A percentile compares a stretch with the other conserved stretches of the same genome.
phyloP scores from a whole-genome alignment of 2,329 filamentous ascomycete species.

The Botrytis elliptica region DNA sequence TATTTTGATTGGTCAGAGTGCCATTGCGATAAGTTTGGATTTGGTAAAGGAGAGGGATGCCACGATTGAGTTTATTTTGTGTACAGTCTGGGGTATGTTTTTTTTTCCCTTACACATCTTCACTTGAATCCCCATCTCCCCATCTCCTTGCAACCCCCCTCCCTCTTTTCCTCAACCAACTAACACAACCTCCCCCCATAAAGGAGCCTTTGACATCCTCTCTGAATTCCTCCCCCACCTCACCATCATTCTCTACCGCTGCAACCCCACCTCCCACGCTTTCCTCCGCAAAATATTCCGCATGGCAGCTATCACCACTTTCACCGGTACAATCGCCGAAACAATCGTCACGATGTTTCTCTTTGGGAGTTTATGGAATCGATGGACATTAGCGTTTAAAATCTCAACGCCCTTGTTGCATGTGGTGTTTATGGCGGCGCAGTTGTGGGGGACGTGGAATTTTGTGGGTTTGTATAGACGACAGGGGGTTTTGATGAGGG shows the following conservation, averaged over 20 bases:
- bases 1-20: constrained; percentile 43
- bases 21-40: constrained; percentile 42
- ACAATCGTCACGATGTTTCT: constrained; percentile 47
- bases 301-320: constrained; percentile 41
- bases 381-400: constrained; percentile 46
- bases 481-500: not conserved
- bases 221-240: constrained; percentile 48
- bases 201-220: constrained; percentile 48
- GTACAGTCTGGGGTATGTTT: constrained; percentile 36
- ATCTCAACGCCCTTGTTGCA: constrained; percentile 46
- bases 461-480: constrained; percentile 32
- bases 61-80: constrained; percentile 37
- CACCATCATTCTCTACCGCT: constrained; percentile 47
- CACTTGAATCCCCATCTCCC: not conserved
- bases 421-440: constrained; percentile 43
- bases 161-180: constrained; percentile 22
- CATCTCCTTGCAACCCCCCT: not conserved
- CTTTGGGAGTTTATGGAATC: constrained; percentile 44
- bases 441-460: constrained; percentile 45
- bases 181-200: not conserved
- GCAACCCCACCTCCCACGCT: constrained; percentile 41
- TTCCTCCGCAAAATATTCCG: constrained; percentile 44
- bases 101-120: not conserved
- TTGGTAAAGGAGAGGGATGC: constrained; percentile 33
- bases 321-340: constrained; percentile 43